Base-by-base conservation (phyloP, 2,329 filamentous ascomycete genomes). In the Colletotrichum graminicola region DNA sequence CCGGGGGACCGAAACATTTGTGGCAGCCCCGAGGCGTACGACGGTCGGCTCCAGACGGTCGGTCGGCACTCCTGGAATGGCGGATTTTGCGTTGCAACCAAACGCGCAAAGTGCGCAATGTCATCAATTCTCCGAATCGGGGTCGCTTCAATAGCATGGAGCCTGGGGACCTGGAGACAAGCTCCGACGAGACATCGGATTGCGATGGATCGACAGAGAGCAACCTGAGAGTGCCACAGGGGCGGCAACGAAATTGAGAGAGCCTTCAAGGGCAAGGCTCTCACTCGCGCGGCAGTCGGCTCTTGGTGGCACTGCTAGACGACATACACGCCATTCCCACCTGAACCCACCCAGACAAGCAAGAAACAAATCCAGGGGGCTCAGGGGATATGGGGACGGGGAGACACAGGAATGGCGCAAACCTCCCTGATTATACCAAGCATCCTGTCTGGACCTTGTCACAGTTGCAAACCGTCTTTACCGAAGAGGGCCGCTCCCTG, bases 391-490 rank as follows among this genome's bases (percentile, higher is more conserved):
- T 41, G 51, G 62, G 51, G 62, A 71, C 29, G 26, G 36, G 49
- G 47, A 43, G 26, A 62, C 34, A 73, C 56, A 59, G 59, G 61
- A 65, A 64, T 59, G 65, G 69, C 68, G 68, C 68, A 72, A 71
- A 66, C 54, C 54, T 71, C 66, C 70, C 62, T 47, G 66, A 68
- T 71, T 59, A 34, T 59, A 55, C 66, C 61, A 71, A 66, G 70
- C 70, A 66, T 62, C 66, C 65, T 56, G 49, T 57, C 61, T 10
- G 55, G 55, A 71, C 70, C 70, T 71, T 65, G 70, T 72, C 65
- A 72, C 62, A 62, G 72, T 73, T 75, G 74, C 74, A 75, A 74
- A 75, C 75, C 73, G 73, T 75, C 64, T 55, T 74, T 75, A 72
- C 75, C 74, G 73, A 76, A 54, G 67, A 75, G 68, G 71, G 67